These are phyloP conservation scores for Corymbia maculata DNA, from an alignment of 345 rosid species.

Conservation along the genomic window DNA sequence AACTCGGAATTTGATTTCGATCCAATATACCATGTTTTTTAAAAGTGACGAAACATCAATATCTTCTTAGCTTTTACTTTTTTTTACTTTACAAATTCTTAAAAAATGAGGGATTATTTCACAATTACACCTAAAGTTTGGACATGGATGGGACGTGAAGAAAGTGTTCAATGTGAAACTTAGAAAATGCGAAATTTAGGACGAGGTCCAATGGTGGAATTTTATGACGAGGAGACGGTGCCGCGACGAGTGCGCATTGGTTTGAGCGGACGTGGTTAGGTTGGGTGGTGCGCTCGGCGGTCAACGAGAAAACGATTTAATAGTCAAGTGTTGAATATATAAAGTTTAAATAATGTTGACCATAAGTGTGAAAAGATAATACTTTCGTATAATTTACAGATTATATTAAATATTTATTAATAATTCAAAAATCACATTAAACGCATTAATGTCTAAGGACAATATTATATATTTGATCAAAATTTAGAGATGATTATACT, in stretches of 20 bases:
- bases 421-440: fast-evolving
- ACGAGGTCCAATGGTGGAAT: background rate
- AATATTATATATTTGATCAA: too few species aligned
- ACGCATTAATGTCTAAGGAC: background rate
- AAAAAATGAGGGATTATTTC: background rate
- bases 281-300: background rate
- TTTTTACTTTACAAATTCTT: background rate
- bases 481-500: too few species aligned
- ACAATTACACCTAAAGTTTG: background rate
- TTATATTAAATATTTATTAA: background rate
- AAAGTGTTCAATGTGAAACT: background rate
- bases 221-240: background rate
- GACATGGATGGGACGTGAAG: background rate
- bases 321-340: background rate
- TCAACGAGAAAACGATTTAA: background rate
- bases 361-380: background rate
- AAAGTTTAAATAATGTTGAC: background rate
- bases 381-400: background rate
- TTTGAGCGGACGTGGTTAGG: background rate
- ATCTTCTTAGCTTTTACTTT: background rate
- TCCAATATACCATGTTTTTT: too few species aligned
- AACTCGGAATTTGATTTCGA: background rate
- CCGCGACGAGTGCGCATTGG: background rate
- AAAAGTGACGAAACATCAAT: background rate
- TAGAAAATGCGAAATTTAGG: background rate